These are phyloP conservation scores for Populus hybrid DNA, from an alignment of 441 rosid genomes.

Conservation along the genomic window DNA sequence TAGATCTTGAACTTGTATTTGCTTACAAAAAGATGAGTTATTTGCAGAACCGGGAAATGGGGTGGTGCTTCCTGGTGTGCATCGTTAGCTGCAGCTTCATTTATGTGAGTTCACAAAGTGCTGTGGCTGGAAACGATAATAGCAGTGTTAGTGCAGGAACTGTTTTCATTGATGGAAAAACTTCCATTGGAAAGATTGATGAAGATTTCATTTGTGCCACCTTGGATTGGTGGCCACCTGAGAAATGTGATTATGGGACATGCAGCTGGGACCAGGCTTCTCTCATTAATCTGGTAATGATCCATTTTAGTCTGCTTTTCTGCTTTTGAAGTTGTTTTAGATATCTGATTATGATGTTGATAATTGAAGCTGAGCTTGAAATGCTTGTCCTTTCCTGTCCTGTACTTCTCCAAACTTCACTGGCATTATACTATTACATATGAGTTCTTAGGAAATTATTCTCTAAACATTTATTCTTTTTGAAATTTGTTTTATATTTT, in stretches of 20 bases:
- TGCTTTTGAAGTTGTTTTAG: too few species aligned
- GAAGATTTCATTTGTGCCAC: conserved; percentile 94
- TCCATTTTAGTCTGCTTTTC: too few species aligned
- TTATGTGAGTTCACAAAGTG: conserved; percentile 24
- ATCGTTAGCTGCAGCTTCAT: conserved; percentile 19
- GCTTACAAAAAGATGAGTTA: conserved; percentile 38
- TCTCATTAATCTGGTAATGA: conserved; percentile 74
- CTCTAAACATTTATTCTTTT: background rate
- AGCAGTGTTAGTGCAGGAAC: conserved; percentile 33
- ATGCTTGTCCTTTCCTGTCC: too few species aligned
- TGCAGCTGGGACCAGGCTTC: conserved; percentile 90
- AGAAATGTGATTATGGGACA: conserved; percentile 96
- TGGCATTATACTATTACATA: background rate
- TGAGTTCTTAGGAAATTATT: background rate
- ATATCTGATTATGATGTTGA: too few species aligned
- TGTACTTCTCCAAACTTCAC: too few species aligned
- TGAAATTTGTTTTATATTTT: conserved; percentile 11
- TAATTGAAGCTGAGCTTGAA: too few species aligned
- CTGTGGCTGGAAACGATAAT: conserved; percentile 9
- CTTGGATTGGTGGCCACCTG: conserved; percentile 99
- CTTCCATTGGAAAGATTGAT: conserved; percentile 65
- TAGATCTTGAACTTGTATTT: conserved; percentile 21
- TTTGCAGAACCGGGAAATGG: conserved; percentile 29
- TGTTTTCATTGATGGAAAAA: conserved; percentile 49
- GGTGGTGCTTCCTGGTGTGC: conserved; percentile 33